Base-by-base conservation (phyloP, 345 rosid genomes). In the Eucalyptus erythrocorys region DNA sequence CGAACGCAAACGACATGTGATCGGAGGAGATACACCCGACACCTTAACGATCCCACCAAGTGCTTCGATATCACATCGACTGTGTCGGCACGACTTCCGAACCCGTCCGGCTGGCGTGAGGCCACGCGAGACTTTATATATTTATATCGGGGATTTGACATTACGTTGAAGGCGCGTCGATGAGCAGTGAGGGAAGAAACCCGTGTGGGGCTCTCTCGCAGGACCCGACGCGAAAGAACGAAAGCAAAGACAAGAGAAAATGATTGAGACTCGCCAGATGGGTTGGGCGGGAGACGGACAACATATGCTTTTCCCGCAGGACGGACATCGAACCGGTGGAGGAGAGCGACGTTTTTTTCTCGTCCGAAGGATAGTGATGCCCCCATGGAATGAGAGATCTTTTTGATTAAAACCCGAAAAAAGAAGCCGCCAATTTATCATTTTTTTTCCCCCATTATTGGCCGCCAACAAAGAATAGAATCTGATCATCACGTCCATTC, bases 321-420 rank as follows among this genome's bases (percentile, higher is more conserved):
- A 71, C 81, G 10, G 8, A 22, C 81, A 5, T 37, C 81, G 4
- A 37, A 37, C 81, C 81, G 13, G 81, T 3, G 1, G 43, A 19
- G 26, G 5, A 37, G 27, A 19, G 45, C 81, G 81, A 71, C 81
- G 3, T 10, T 37, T 10, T 37, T 10, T 37, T 37, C 27, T 71
- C 6, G 40, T 68, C 42, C 42, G 3, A 68, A 34, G 2, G 79
- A 66, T 16, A 16, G 79, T 4, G 42, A 66, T 8, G 22, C 10
- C 79, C 79, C 42, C 42, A 5, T 68, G 19, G 42, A 68, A 68
- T 2, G 80, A 16, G 79, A 17, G 42, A 34, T 16, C 24, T n/a
- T 64, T 61, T n/a, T n/a, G 0, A n/a, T n/a, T n/a, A 4, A 55
- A 53, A 55, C 27, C 59, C 59, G 0, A 9, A 59, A 55, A 9